Conservation (phyloP, 208 protist genomes). For the Wallacemonas sp. region DNA sequence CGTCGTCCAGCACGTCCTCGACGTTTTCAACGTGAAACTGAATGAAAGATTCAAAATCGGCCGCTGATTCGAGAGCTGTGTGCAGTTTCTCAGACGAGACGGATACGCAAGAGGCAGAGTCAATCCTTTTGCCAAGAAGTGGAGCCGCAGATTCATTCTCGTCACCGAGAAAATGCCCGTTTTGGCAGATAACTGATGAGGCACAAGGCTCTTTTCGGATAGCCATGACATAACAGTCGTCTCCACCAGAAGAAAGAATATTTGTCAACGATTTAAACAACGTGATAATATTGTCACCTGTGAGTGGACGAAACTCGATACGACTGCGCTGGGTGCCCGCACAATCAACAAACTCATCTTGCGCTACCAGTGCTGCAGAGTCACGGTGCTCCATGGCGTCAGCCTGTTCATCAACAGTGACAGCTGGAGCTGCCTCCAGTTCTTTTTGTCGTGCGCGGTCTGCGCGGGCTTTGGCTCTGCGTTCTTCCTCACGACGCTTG, state of each 20-base stretch:
- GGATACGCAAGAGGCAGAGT: conserved; percentile 22
- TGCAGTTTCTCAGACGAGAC: conserved; percentile 30
- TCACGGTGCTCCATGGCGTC: not conserved
- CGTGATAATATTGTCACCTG: conserved; percentile 25
- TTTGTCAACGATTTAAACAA: conserved; percentile 27
- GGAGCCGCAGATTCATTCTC: not conserved
- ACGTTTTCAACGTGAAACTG: conserved; percentile 22
- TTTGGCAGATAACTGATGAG: conserved; percentile 43
- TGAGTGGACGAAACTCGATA: conserved; percentile 14
- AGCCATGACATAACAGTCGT: conserved; percentile 41
- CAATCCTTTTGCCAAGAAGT: conserved; percentile 24
- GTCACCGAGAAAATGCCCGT: conserved; percentile 32
- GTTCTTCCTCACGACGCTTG: conserved; percentile 56
- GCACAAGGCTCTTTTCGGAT: conserved; percentile 27
- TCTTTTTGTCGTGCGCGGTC: conserved; percentile 24
- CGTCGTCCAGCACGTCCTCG: conserved; percentile 13
- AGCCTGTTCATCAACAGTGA: not conserved
- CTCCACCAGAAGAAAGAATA: conserved; percentile 35
- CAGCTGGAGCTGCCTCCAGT: conserved; percentile 2
- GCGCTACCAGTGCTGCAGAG: not conserved
- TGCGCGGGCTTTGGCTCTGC: conserved; percentile 20
- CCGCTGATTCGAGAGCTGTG: not conserved
- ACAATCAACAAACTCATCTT: conserved; percentile 1
- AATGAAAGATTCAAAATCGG: conserved; percentile 20
- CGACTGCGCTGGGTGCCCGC: not conserved